These are phyloP conservation scores for Colletotrichum sp. DNA, from an alignment of 2,329 filamentous ascomycete species.

Conservation along the genomic window DNA sequence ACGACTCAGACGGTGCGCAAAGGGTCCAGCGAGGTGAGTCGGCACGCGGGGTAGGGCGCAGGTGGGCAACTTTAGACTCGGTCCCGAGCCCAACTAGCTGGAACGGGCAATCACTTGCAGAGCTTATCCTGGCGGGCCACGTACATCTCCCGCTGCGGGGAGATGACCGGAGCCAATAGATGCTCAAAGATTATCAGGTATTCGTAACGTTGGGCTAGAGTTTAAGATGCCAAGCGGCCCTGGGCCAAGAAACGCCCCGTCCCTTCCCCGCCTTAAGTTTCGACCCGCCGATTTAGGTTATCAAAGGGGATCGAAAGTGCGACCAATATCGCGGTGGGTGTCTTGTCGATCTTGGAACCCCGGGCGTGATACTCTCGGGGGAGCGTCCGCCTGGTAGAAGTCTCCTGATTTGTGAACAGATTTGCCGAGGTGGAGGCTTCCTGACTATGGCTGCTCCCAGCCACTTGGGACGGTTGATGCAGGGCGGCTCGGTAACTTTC, in stretches of 20 bases:
- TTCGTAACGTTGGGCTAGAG: background rate
- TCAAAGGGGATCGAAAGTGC: background rate
- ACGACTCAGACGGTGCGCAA: background rate
- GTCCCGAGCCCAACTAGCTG: background rate
- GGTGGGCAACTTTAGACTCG: background rate
- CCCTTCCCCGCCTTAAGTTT: background rate
- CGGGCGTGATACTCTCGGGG: too few relatives aligned
- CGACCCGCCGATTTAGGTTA: background rate
- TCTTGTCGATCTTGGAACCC: background rate
- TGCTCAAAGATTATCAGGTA: background rate
- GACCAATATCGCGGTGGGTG: background rate
- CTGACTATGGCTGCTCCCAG: background rate
- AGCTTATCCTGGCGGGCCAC: background rate
- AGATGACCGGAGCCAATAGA: background rate
- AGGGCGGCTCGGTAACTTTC: background rate
- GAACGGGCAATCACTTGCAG: background rate
- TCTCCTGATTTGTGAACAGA: background rate
- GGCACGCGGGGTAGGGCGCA: background rate
- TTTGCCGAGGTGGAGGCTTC: background rate
- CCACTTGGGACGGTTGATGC: background rate
- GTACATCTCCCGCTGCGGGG: constrained; percentile 10
- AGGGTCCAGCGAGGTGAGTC: background rate
- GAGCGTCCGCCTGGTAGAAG: background rate
- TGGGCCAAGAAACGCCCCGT: background rate
- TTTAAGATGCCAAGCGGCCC: background rate